Conservation (phyloP, 1,284 basidiomycete genomes). For the Moesziomyces sp. region DNA sequence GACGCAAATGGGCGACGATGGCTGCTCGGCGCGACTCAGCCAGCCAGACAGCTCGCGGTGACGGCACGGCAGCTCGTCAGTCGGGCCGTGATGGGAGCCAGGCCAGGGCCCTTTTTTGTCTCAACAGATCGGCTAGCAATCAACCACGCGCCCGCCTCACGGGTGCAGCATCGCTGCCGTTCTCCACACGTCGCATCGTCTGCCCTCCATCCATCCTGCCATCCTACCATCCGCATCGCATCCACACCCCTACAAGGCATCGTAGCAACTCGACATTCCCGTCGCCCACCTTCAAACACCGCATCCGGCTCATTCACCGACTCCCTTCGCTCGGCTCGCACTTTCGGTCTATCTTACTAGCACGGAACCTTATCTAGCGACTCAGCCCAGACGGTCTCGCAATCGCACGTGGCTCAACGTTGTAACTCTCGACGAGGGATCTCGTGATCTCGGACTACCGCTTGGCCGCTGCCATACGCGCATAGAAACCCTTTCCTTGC, state of each 20-base stretch:
- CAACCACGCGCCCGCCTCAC: too few species aligned
- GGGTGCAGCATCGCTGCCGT: not conserved
- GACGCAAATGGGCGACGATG: not conserved
- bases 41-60: not conserved
- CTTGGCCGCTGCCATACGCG: not conserved
- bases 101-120: not conserved
- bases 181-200: not conserved
- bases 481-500: not conserved
- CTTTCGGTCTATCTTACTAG: not conserved
- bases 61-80: too few species aligned
- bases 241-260: too few species aligned
- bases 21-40: not conserved
- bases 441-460: too few species aligned
- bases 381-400: not conserved
- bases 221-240: too few species aligned
- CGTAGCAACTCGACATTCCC: not conserved
- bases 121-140: not conserved
- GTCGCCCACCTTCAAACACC: too few species aligned
- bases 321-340: too few species aligned
- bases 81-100: too few species aligned
- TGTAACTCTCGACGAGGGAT: too few species aligned
- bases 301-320: not conserved
- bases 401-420: too few species aligned
- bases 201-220: too few species aligned
- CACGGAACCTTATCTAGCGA: not conserved